A percentile compares a stretch with the other conserved stretches of the same genome.
Conservation (phyloP, 345 rosid genomes). For the Sonneratia alba region DNA sequence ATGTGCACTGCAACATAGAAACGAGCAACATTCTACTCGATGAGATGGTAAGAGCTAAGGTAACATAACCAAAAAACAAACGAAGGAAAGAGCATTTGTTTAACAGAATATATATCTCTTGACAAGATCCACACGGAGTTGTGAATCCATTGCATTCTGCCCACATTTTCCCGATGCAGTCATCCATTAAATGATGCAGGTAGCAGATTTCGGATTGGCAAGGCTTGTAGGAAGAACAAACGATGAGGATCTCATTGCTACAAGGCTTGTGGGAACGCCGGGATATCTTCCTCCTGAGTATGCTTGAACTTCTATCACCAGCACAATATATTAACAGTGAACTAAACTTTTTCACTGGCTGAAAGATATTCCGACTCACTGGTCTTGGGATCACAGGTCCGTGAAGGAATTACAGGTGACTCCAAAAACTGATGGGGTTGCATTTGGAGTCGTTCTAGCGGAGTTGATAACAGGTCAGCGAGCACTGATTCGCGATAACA, state of each 20-base stretch:
- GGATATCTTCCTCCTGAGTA: constrained; percentile 71
- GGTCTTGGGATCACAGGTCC: constrained; percentile 31
- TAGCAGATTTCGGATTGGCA: constrained; percentile 62
- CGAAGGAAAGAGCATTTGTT: too few relatives aligned
- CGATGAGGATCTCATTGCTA: constrained; percentile 47
- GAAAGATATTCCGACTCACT: neutral
- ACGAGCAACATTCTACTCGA: constrained; percentile 58
- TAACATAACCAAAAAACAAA: constrained; percentile 11
- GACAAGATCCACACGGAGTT: too few relatives aligned
- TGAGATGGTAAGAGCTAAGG: constrained; percentile 49
- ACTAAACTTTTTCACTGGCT: neutral
- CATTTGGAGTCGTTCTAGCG: constrained; percentile 56
- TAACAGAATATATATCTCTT: too few relatives aligned
- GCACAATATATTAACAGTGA: neutral
- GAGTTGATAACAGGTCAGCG: constrained; percentile 61
- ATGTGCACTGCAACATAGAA: constrained; percentile 61
- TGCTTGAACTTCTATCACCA: neutral
- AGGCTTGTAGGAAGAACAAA: constrained; percentile 46
- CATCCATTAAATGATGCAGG: constrained; percentile 17
- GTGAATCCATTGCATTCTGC: neutral
- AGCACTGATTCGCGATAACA: constrained; percentile 40
- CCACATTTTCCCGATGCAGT: neutral
- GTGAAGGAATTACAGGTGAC: constrained; percentile 62
- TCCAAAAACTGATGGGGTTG: constrained; percentile 51
- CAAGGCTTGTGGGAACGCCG: constrained; percentile 55